Percentiles rank a stretch among this genome's conserved stretches.
Evolutionary conservation across 371 early-diverging fungal species (phyloP).

Genomic region (Rhizopus microsporus): DNA sequence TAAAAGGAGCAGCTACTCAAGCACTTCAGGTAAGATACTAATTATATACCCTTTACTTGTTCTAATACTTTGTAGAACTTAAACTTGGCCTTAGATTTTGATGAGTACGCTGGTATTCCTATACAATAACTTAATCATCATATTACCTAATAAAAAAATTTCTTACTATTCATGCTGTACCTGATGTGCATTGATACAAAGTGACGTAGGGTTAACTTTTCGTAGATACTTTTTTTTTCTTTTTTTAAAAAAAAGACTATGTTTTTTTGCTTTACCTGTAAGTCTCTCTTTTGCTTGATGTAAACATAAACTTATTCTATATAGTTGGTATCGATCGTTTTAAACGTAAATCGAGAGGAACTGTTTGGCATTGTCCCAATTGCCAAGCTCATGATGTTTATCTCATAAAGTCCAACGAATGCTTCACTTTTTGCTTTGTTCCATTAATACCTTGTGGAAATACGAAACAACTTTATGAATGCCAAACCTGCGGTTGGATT

Average conservation of each 20-base stretch:
- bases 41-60: constrained; percentile 6
- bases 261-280: constrained; percentile 47
- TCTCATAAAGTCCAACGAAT: constrained; percentile 40
- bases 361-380: constrained; percentile 48
- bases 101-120: constrained; percentile 86
- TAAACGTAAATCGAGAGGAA: constrained; percentile 35
- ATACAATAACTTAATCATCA: constrained; percentile 31
- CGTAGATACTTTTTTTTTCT: constrained; percentile 11
- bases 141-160: background rate
- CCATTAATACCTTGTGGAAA: constrained; percentile 48
- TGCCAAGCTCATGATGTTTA: constrained; percentile 49
- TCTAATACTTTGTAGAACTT: constrained; percentile 52
- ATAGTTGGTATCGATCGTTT: constrained; percentile 50
- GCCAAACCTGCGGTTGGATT: constrained; percentile 48
- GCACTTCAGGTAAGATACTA: constrained; percentile 70
- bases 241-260: constrained; percentile 11
- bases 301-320: background rate
- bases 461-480: constrained; percentile 44
- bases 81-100: constrained; percentile 75
- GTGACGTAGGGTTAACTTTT: constrained; percentile 10
- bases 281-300: constrained; percentile 1
- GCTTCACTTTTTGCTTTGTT: constrained; percentile 54
- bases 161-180: background rate
- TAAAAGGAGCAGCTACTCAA: constrained; percentile 98
- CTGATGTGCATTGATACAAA: background rate